A percentile compares a stretch with the other conserved stretches of the same genome.
Conservation (phyloP, 768 basidiomycete genomes). For the Pleurotus cornucopiae region DNA sequence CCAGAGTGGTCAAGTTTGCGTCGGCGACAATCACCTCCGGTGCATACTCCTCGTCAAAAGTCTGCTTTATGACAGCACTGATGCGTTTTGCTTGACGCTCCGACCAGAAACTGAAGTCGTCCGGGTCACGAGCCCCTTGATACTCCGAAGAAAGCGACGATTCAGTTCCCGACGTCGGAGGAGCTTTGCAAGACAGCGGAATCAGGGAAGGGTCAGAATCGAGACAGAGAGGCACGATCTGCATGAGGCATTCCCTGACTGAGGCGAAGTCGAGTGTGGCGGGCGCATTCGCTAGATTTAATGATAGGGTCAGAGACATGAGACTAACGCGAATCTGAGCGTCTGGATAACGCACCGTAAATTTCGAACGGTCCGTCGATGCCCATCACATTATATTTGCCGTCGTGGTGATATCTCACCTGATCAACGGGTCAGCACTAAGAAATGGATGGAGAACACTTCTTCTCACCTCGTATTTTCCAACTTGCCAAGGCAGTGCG, state of each 20-base stretch:
- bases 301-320: constrained; percentile 11
- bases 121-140: constrained; percentile 59
- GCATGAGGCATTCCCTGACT: constrained; percentile 63
- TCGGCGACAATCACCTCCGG: constrained; percentile 91
- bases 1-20: constrained; percentile 83
- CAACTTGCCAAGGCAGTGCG: constrained; percentile 81
- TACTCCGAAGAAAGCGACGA: constrained; percentile 18
- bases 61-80: constrained; percentile 68
- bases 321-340: background rate
- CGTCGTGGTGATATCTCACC: constrained; percentile 93
- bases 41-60: constrained; percentile 86
- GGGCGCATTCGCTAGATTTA: constrained; percentile 63
- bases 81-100: constrained; percentile 89
- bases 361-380: constrained; percentile 84
- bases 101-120: constrained; percentile 95
- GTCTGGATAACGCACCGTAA: constrained; percentile 53
- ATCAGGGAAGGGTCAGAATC: constrained; percentile 83
- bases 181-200: constrained; percentile 59
- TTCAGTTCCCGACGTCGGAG: constrained; percentile 16
- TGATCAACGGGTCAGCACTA: constrained; percentile 18
- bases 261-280: constrained; percentile 55
- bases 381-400: constrained; percentile 94
- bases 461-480: constrained; percentile 73
- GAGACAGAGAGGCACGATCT: constrained; percentile 80
- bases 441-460: background rate